Percentiles rank a stretch among this genome's conserved stretches.
phyloP scores from a whole-genome alignment of 176 grass and related monocot species.

The Luzula sylvatica region DNA sequence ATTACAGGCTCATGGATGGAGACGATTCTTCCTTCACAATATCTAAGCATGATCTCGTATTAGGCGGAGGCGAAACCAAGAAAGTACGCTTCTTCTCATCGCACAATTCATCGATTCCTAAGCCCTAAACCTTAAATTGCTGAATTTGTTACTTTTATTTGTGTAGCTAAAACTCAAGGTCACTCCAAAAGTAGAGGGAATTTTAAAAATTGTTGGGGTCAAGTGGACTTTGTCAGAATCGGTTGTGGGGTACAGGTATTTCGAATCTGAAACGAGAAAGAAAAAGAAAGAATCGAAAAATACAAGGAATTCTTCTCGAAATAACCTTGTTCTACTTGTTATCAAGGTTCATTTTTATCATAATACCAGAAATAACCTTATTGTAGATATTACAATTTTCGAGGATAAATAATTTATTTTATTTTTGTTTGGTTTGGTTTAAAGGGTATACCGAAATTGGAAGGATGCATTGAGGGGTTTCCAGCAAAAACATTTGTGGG shows the following conservation, averaged over 20 bases:
- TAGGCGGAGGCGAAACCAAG: conserved; percentile 69
- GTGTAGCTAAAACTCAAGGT: conserved; percentile 84
- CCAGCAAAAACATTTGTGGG: conserved; percentile 59
- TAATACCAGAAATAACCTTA: too few relatives aligned
- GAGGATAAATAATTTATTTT: too few relatives aligned
- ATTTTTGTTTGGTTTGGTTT: background rate
- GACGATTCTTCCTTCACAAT: conserved; percentile 42
- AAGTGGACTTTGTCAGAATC: conserved; percentile 87
- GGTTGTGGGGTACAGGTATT: conserved; percentile 80
- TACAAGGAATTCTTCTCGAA: conserved; percentile 28
- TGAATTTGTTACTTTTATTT: background rate
- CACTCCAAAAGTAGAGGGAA: conserved; percentile 76
- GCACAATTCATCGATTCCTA: conserved; percentile 1
- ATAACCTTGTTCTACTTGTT: conserved; percentile 51
- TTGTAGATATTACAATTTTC: too few relatives aligned
- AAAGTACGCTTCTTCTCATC: conserved; percentile 33
- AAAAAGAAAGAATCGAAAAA: conserved; percentile 73
- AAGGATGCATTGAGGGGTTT: conserved; percentile 56
- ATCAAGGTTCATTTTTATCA: conserved; percentile 54
- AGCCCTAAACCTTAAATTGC: background rate
- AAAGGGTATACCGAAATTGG: conserved; percentile 82
- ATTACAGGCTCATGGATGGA: conserved; percentile 48
- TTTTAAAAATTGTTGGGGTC: conserved; percentile 83
- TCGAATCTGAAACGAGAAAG: conserved; percentile 51
- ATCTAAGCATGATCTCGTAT: conserved; percentile 69